Evolutionary conservation across 306 rosid species (phyloP), one percentile per base, ranked within the genome.

Genomic region (Macrotyloma uniflorum): DNA sequence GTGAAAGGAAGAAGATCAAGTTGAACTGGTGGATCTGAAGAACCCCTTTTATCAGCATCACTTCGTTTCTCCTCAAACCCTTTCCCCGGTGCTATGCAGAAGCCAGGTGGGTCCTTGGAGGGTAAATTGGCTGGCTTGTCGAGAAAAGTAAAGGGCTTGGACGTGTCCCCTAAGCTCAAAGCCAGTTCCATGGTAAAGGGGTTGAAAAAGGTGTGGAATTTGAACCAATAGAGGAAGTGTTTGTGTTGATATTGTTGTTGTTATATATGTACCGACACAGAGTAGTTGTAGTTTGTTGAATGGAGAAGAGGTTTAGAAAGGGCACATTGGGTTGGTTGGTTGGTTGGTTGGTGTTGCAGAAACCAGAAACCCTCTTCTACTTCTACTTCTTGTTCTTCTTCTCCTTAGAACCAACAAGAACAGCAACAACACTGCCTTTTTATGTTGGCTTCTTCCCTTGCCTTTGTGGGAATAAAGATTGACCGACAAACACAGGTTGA

Each of bases 401-500:
- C 23, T 50, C 14, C 13, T 53, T 9, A 19, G 59, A 20, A 6
- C 1, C 16, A 5, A 2, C 32, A 65, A 65, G 13, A 18, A 36
- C 5, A 12, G 30, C 2, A 66, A 40, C 20, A 45, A 66, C 15
- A 13, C 9, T 24, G 70, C 40, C 71, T 68, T 78, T 83, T 57
- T 73, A 82, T 42, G 47, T 42, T 42, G 43, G 43, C 16, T 42
- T 51, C 70, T 73, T 67, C 65, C 36, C 15, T 64, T 28, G 67
- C 40, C 13, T 47, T 45, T 71, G 73, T 16, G 64, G 54, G 57
- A 80, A 84, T 74, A 63, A 81, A 83, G 87, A 87, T 94, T 94
- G 96, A 90, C 97, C 97, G 90, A 91, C 96, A 90, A 85, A 82
- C 77, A 80, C 85, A 88, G 85, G 92, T 90, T 90, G 92, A 89